Conservation (phyloP, 129 eudicot species). For the Arctium minus region DNA sequence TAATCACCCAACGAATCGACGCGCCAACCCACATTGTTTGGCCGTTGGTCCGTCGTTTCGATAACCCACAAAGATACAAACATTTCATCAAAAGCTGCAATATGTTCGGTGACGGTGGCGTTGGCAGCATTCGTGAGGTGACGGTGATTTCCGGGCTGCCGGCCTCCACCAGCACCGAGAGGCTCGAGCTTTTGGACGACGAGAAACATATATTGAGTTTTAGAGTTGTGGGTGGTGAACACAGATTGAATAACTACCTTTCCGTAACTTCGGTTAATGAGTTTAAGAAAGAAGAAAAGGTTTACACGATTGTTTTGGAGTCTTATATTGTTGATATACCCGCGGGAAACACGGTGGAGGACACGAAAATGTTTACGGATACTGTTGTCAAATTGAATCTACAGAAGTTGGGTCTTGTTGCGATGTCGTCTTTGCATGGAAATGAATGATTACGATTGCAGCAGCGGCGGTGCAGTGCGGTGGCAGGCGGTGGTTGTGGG, state of each 20-base stretch:
- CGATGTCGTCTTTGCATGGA: conserved; percentile 49
- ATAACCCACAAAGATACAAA: conserved; percentile 83
- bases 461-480: neutral
- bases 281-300: conserved; percentile 38
- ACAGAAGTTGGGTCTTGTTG: conserved; percentile 68
- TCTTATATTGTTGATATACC: conserved; percentile 84
- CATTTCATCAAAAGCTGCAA: conserved; percentile 80
- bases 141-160: conserved; percentile 81
- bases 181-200: conserved; percentile 73
- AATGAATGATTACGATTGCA: conserved; percentile 8
- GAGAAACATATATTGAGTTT: conserved; percentile 61
- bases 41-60: conserved; percentile 73
- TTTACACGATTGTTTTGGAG: conserved; percentile 65
- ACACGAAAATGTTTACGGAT: conserved; percentile 83
- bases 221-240: conserved; percentile 83
- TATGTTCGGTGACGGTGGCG: conserved; percentile 55
- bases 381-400: conserved; percentile 75
- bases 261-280: conserved; percentile 83
- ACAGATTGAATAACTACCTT: conserved; percentile 59
- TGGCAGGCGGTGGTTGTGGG: neutral
- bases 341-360: conserved; percentile 69
- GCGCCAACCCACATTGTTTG: conserved; percentile 64
- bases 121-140: conserved; percentile 70
- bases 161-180: conserved; percentile 71
- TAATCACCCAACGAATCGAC: conserved; percentile 71